Evolutionary conservation across 2,329 filamentous ascomycete species (phyloP).

Genomic region (Daldinia sp.): DNA sequence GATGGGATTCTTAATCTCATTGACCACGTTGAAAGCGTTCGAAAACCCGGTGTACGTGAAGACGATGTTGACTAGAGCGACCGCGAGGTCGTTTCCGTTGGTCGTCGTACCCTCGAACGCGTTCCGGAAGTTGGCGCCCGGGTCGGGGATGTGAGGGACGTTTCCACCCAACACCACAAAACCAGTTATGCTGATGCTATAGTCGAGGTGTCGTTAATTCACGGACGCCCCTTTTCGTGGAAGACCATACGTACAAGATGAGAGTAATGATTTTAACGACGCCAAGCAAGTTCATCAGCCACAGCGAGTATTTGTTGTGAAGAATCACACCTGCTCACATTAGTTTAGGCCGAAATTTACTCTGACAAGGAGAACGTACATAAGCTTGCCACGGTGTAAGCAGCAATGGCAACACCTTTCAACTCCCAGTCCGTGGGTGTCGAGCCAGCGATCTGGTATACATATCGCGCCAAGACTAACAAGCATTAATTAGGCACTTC

Average conservation of each 20-base stretch:
- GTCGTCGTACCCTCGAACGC: conserved; percentile 64
- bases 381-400: conserved; percentile 69
- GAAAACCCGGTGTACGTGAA: conserved; percentile 69
- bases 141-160: conserved; percentile 61
- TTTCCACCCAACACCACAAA: conserved; percentile 72
- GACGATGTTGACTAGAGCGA: conserved; percentile 69
- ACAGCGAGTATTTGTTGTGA: conserved; percentile 69
- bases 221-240: too few relatives aligned
- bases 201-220: conserved; percentile 6
- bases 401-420: conserved; percentile 74
- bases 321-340: conserved; percentile 56
- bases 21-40: conserved; percentile 71
- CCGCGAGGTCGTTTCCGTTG: conserved; percentile 62
- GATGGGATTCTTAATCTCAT: conserved; percentile 69
- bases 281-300: conserved; percentile 68
- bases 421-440: conserved; percentile 70
- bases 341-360: conserved; percentile 8
- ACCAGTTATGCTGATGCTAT: conserved; percentile 66
- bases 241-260: conserved; percentile 58
- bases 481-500: neutral
- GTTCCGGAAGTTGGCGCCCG: conserved; percentile 65
- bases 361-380: conserved; percentile 54
- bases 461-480: conserved; percentile 70
- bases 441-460: conserved; percentile 67
- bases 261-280: conserved; percentile 71